phyloP scores from a whole-genome alignment of 1,284 basidiomycete genomes.

The Hemileia vastatrix region DNA sequence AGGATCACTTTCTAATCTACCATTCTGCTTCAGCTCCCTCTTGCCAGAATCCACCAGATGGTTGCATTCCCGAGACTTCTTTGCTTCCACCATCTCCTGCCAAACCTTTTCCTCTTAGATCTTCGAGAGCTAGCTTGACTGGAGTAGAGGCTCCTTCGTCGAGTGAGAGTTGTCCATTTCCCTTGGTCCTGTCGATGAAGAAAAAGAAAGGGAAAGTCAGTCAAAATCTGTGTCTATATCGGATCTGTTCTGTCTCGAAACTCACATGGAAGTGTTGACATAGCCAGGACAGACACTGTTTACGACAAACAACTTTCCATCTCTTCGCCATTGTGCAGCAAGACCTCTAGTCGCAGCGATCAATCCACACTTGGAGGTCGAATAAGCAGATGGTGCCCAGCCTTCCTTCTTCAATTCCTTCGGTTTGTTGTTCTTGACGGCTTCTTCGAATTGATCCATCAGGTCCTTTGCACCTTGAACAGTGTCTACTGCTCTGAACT shows the following conservation, averaged over 20 bases:
- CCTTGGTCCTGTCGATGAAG: constrained; percentile 31
- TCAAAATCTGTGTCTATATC: no score
- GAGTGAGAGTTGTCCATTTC: constrained; percentile 30
- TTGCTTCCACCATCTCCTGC: neutral
- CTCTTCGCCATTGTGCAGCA: constrained; percentile 25
- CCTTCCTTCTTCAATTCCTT: constrained; percentile 27
- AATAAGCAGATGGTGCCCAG: constrained; percentile 31
- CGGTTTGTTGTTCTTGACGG: constrained; percentile 24
- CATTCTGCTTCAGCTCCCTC: neutral
- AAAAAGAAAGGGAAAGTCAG: neutral
- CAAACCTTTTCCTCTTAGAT: constrained; percentile 20
- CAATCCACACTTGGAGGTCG: constrained; percentile 30
- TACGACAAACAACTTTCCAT: constrained; percentile 26
- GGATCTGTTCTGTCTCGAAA: neutral
- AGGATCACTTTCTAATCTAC: neutral
- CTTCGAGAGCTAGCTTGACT: constrained; percentile 27
- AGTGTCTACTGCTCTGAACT: constrained; percentile 25
- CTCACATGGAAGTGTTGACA: constrained; percentile 27
- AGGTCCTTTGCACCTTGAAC: constrained; percentile 27
- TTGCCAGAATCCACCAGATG: neutral
- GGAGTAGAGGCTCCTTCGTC: constrained; percentile 34
- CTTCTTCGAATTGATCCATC: constrained; percentile 28
- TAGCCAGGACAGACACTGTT: constrained; percentile 33
- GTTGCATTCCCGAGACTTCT: neutral
- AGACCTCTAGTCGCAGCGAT: constrained; percentile 31